These are phyloP conservation scores for Blastomyces percursus DNA, from an alignment of 2,329 filamentous ascomycete species.

Conservation along the genomic window DNA sequence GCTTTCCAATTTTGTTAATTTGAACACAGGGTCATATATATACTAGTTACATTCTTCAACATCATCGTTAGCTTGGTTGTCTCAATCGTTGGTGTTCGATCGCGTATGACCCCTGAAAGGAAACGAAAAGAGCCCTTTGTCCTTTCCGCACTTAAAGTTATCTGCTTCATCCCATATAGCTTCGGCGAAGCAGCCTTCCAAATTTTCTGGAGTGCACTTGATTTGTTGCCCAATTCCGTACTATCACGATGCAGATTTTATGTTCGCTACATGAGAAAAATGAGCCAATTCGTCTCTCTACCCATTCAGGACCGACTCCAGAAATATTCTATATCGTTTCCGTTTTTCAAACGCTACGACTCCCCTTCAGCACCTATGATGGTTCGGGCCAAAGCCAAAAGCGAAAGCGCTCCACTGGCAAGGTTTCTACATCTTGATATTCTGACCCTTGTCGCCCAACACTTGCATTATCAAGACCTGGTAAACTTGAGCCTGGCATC, in stretches of 20 bases:
- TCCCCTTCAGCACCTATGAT: not conserved
- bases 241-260: not conserved
- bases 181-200: not conserved
- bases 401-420: not conserved
- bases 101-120: not conserved
- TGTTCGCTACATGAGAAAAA: not conserved
- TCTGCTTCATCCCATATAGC: not conserved
- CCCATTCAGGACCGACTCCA: not conserved
- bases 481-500: constrained; percentile 6
- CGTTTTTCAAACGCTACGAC: not conserved
- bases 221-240: not conserved
- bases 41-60: not conserved
- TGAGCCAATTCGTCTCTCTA: not conserved
- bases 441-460: not conserved
- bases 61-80: not conserved
- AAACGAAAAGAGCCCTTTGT: not conserved
- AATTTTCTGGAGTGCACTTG: not conserved
- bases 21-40: not conserved
- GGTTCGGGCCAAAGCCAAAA: not conserved
- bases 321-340: not conserved
- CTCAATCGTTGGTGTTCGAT: not conserved
- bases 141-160: not conserved
- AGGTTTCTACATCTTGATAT: constrained; percentile 4
- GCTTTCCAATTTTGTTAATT: not conserved
- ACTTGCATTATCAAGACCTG: constrained; percentile 6